Evolutionary conservation across 352 stramenopile species (phyloP), one percentile per base, ranked within the genome.

Genomic region (Globisporangium canariense): DNA sequence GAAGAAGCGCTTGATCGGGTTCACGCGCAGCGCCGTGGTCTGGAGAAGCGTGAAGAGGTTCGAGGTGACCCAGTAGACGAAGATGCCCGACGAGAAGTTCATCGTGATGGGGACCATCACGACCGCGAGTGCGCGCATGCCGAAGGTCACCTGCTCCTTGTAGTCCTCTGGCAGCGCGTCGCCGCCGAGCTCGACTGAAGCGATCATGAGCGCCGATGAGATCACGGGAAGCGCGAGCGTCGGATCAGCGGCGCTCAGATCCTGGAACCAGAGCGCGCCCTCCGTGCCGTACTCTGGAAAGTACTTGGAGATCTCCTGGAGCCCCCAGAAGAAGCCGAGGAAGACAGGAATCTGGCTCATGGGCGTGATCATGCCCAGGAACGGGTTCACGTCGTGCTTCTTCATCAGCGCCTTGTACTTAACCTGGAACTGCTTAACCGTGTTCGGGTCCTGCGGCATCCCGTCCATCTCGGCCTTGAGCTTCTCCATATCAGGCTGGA

Each of bases 61-160:
- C 45, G 85, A 94, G 52, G 75, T 90, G 63, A 95, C 83, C 87
- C 87, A 95, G 80, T 94, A 95, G 34, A 95, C 75, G 18, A 95
- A 86, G 41, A 95, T 83, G 41, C 85, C 85, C 66, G 86, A 91
- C 62, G 88, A 76, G 62, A 94, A 94, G 49, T 93, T 90, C 78
- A 91, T 89, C 2, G 81, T 89, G 55, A 94, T 65, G 10, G 86
- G 86, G 30, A 94, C 67, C 72, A 94, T 90, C 14, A 81, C 62
- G 14, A 91, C 4, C 16, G 83, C 83, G 34, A 93, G 83, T 36
- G 73, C 70, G 16, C 84, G 84, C 86, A 94, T 94, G 53, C 77
- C 84, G 43, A 91, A 88, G 64, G 87, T 89, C 64, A 89, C 76
- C 63, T 91, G 87, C 54, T 89, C 73, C 57, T 78, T 76, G 76